Evolutionary conservation across 768 basidiomycete species (phyloP).

Genomic region (Rhizopogon rudus): DNA sequence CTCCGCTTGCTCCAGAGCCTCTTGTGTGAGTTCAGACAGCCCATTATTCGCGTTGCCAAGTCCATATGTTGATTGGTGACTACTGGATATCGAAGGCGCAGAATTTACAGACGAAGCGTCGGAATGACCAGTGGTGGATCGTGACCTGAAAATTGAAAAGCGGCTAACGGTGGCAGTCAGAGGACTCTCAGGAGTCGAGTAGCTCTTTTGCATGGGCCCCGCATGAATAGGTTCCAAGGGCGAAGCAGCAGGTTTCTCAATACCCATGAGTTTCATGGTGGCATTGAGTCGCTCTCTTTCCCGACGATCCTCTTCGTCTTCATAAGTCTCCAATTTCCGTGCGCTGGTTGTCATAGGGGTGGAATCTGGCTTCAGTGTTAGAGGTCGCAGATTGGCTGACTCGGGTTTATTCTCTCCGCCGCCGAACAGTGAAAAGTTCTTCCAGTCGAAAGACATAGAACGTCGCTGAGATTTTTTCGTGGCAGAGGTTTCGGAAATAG

Average conservation of each 20-base stretch:
- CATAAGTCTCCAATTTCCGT: slow-evolving; percentile 78
- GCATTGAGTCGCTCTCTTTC: slow-evolving; percentile 86
- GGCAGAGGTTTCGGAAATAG: slow-evolving; percentile 19
- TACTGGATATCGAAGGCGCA: slow-evolving; percentile 31
- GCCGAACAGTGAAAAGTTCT: slow-evolving; percentile 64
- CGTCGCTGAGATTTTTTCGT: slow-evolving; percentile 51
- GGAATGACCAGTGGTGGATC: slow-evolving; percentile 38
- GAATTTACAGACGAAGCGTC: slow-evolving; percentile 49
- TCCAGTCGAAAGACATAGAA: slow-evolving; percentile 85
- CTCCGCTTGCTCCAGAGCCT: slow-evolving; percentile 74
- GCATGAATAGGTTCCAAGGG: slow-evolving; percentile 19
- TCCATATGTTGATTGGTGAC: slow-evolving; percentile 23
- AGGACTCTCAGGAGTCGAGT: slow-evolving; percentile 31
- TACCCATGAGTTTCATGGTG: slow-evolving; percentile 94
- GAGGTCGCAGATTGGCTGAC: slow-evolving; percentile 52
- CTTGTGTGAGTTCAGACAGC: slow-evolving; percentile 54
- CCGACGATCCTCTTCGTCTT: slow-evolving; percentile 88
- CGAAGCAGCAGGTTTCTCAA: slow-evolving; percentile 57
- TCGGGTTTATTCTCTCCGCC: slow-evolving; percentile 61
- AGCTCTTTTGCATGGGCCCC: slow-evolving; percentile 35
- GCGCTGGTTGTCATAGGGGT: slow-evolving; percentile 47
- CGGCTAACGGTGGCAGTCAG: slow-evolving; percentile 33
- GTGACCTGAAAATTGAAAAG: slow-evolving; percentile 67
- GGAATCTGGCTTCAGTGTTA: slow-evolving; percentile 68
- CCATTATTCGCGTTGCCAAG: slow-evolving; percentile 24